Base-by-base conservation (phyloP, 106 monocot genomes). In the Apostasia ramifera region DNA sequence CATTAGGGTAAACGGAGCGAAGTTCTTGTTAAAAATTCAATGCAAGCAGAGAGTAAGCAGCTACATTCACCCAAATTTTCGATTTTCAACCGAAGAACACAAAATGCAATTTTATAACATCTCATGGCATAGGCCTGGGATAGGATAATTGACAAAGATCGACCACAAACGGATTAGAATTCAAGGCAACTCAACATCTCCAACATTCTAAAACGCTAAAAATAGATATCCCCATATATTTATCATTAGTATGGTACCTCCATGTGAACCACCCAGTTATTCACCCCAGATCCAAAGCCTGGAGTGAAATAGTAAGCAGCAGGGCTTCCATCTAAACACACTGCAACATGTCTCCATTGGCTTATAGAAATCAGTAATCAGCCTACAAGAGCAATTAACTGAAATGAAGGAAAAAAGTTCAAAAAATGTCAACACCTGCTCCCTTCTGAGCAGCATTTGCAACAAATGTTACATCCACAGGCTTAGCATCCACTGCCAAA, bases 221-320 rank as follows among this genome's bases (percentile, higher is more conserved):
- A 26, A 26, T 26, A 26, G 26, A 26, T 26, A 26, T 26, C 26
- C 26, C 26, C 26, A 26, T 26, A 26, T 0, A 26, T 26, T 3
- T 13, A 44, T n/a, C 44, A 49, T 1, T 14, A 47, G 65, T 47
- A 14, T 8, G 65, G 8, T 65, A 68, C 75, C 75, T 75, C 75
- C 75, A 75, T 75, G 68, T 75, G 75, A 75, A 75, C 75, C 51
- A 75, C 44, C 75, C 75, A 75, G 13, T 69, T 75, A 69, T 75
- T 75, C 39, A 53, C 68, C 44, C 75, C 75, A 37, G 75, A 75
- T 40, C 75, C 75, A 69, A 69, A 75, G 12, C 75, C 75, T 0
- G 75, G 75, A 45, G 75, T 59, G 68, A 75, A 68, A 62, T 75
- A 68, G 54, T 75, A 75, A 68, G 61, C 68, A 40, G 75, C 68